Evolutionary conservation across 192 early-diverging fungal species (phyloP).

Genomic region (Backusella westeae): DNA sequence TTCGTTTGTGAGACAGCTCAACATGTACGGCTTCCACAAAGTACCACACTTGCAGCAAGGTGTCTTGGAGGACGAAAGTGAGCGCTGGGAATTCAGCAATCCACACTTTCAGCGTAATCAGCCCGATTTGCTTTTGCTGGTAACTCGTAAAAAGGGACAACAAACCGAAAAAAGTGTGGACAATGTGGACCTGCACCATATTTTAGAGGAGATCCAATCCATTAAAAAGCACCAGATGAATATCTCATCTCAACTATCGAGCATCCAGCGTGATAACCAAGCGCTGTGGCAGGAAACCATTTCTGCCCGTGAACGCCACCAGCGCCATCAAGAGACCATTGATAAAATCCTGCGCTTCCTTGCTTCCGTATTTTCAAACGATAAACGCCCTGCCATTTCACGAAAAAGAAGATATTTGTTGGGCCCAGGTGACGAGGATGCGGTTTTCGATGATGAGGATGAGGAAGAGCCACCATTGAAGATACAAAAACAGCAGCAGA

Average conservation of each 20-base stretch:
- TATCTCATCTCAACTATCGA: constrained; percentile 85
- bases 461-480: constrained; percentile 10
- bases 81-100: constrained; percentile 92
- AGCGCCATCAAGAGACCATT: constrained; percentile 88
- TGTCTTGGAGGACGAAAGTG: constrained; percentile 75
- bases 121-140: constrained; percentile 86
- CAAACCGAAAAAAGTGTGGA: constrained; percentile 54
- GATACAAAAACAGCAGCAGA: not conserved
- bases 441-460: constrained; percentile 2
- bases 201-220: constrained; percentile 79
- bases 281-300: constrained; percentile 85
- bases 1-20: constrained; percentile 89
- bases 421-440: constrained; percentile 30
- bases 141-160: constrained; percentile 77
- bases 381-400: constrained; percentile 47
- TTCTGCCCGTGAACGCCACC: constrained; percentile 72
- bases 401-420: constrained; percentile 47
- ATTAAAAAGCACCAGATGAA: constrained; percentile 93
- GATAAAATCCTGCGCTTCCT: constrained; percentile 94
- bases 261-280: constrained; percentile 87
- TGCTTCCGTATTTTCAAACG: constrained; percentile 80
- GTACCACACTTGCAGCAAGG: constrained; percentile 92
- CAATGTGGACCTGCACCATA: constrained; percentile 50
- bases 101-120: constrained; percentile 86
- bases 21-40: constrained; percentile 99